Evolutionary conservation across 768 basidiomycete genomes (phyloP).

Genomic region (Trametes cingulata): DNA sequence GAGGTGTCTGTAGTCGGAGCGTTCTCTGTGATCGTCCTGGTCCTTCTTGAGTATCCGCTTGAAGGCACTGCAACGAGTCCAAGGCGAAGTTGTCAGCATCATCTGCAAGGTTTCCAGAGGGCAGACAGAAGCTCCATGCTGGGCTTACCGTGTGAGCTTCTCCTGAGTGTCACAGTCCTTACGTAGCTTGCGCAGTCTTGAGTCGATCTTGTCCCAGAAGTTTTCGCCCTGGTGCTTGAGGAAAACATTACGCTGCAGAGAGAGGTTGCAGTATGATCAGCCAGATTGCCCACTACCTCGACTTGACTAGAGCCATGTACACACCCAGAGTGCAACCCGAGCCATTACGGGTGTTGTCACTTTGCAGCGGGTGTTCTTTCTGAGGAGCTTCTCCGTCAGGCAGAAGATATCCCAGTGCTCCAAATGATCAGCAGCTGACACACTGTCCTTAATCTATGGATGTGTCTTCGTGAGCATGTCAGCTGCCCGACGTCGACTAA

Average conservation of each 20-base stretch:
- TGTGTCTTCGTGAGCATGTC: not conserved
- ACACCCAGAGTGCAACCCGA: not conserved
- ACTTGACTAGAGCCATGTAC: too few relatives aligned
- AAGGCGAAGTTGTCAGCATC: too few relatives aligned
- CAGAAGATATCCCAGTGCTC: not conserved
- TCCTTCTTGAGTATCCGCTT: too few relatives aligned
- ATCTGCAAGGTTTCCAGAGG: too few relatives aligned
- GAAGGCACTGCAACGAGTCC: too few relatives aligned
- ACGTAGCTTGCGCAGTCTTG: not conserved
- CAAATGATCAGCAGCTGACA: not conserved
- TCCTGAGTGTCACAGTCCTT: not conserved
- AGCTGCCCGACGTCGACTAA: too few relatives aligned
- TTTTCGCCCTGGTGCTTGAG: not conserved
- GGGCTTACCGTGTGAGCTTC: not conserved
- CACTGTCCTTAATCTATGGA: too few relatives aligned
- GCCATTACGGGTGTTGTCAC: not conserved
- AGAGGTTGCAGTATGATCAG: not conserved
- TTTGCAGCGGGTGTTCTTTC: not conserved
- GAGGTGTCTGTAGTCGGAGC: too few relatives aligned
- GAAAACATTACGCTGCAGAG: not conserved
- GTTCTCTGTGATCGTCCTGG: too few relatives aligned
- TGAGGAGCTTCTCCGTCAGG: not conserved
- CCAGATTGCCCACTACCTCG: not conserved
- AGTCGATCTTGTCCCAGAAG: not conserved
- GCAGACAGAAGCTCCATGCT: too few relatives aligned